Evolutionary conservation across 805 yeast genomes (phyloP).

Genomic region (Cyberlindnera maritima): DNA sequence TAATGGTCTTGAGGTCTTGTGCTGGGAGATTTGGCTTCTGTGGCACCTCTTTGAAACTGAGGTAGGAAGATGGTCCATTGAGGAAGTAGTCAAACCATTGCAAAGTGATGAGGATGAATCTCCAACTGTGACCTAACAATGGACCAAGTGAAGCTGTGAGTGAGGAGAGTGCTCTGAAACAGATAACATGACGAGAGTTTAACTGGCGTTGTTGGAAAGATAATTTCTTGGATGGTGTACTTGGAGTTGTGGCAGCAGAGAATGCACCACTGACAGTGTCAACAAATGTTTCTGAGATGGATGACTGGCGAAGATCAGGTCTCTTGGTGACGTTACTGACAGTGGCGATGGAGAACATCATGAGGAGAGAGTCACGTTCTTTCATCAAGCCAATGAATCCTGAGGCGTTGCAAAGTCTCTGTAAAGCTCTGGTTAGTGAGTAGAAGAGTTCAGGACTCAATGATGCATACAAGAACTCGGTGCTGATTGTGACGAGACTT

Average conservation of each 20-base stretch:
- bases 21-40: conserved; percentile 40
- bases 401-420: conserved; percentile 76
- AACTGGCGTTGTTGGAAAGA: conserved; percentile 41
- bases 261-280: conserved; percentile 34
- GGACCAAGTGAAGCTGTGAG: conserved; percentile 83
- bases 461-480: conserved; percentile 58
- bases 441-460: conserved; percentile 73
- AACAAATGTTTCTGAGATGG: conserved; percentile 50
- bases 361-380: conserved; percentile 56
- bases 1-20: conserved; percentile 50
- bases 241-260: conserved; percentile 7
- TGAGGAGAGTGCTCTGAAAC: conserved; percentile 76
- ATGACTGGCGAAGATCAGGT: conserved; percentile 29
- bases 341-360: conserved; percentile 44
- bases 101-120: conserved; percentile 53
- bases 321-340: conserved; percentile 38
- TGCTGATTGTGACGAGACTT: conserved; percentile 41
- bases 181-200: conserved; percentile 65
- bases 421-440: conserved; percentile 65
- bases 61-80: conserved; percentile 52
- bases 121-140: conserved; percentile 67
- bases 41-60: conserved; percentile 39
- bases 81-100: conserved; percentile 77
- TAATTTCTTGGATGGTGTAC: conserved; percentile 12
- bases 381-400: conserved; percentile 63